Evolutionary conservation across 352 stramenopile species (phyloP), one percentile per base, ranked within the genome.

Genomic region (Globisporangium rhizosaccharum): DNA sequence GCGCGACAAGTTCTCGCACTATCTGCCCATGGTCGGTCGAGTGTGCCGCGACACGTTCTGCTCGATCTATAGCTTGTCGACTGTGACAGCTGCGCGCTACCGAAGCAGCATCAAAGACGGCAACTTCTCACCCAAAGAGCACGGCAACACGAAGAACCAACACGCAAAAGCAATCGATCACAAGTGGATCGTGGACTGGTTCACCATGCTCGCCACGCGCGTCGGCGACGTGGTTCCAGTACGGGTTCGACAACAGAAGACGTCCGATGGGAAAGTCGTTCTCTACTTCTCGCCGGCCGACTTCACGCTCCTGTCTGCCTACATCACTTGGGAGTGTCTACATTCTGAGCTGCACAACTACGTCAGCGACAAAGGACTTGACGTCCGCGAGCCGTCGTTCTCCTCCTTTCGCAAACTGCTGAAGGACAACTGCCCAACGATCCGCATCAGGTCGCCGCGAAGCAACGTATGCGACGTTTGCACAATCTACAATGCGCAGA

Each of bases 381-480:
- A n/a, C 9, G 17, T 11, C 9, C 39, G 39, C 39, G 39, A 61
- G 51, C 46, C 56, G 8, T 63, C 56, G 15, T 11, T 63, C 1
- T 54, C 36, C 7, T 26, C 57, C 1, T 57, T 54, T 33, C 17
- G 30, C 17, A 46, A 47, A 12, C 15, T 70, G 26, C 37, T 63
- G 25, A 30, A 58, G 36, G 7, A 48, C 0, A 15, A 59, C 1
- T 65, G 49, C 45, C 47, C 53, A 3, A 55, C 14, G 2, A 65
- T 70, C 46, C 28, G 41, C 5, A 62, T 62, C 42, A 8, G 47
- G 2, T 59, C 56, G 26, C 23, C 57, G 18, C 53, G 53, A 0
- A 52, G 60, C 53, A 69, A 65, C 28, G 63, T 60, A 1, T 65
- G 57, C 42, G 49, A 62, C 30, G 42, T 42, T 23, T 63, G 42